Percentiles rank a stretch among this genome's conserved stretches.
These are phyloP conservation scores for Taxillus chinensis DNA, from an alignment of 164 flowering plant species.

Conservation along the genomic window DNA sequence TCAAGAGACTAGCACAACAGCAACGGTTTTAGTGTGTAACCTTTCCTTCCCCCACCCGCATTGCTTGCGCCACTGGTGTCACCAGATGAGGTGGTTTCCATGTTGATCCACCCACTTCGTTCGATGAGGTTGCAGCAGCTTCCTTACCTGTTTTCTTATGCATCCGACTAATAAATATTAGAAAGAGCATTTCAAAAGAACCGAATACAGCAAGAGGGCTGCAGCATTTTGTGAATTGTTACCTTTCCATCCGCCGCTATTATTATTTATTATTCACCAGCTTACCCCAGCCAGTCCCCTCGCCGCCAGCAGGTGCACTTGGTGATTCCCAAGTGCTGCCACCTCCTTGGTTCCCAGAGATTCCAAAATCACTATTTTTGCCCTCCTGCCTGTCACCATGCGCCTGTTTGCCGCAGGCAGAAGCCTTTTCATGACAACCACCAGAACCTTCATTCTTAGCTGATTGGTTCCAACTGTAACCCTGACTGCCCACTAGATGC, in stretches of 20 bases:
- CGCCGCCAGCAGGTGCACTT: not conserved
- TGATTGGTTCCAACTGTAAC: slow-evolving; percentile 2
- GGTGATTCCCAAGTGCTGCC: not conserved
- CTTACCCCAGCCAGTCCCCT: not conserved
- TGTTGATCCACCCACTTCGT: not conserved
- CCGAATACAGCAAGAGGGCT: too few species aligned
- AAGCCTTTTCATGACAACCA: slow-evolving; percentile 12
- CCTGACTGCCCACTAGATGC: slow-evolving; percentile 5
- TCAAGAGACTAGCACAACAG: too few species aligned
- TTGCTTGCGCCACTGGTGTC: too few species aligned
- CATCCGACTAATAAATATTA: too few species aligned
- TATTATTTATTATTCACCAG: not conserved
- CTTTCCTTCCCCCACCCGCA: too few species aligned
- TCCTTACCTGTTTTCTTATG: not conserved
- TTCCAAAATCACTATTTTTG: slow-evolving; percentile 10
- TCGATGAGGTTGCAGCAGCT: slow-evolving; percentile 1
- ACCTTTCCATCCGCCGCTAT: not conserved
- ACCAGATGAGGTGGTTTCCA: not conserved
- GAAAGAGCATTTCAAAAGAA: too few species aligned
- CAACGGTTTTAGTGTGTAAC: too few species aligned
- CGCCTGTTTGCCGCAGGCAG: slow-evolving; percentile 16
- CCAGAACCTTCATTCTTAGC: not conserved
- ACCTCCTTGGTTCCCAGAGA: slow-evolving; percentile 20
- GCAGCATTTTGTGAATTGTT: not conserved
- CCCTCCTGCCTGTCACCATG: slow-evolving; percentile 10